A percentile compares a stretch with the other conserved stretches of the same genome.
Conservation (phyloP, 31 red algal genomes). For the Asparagopsis taxiformis region DNA sequence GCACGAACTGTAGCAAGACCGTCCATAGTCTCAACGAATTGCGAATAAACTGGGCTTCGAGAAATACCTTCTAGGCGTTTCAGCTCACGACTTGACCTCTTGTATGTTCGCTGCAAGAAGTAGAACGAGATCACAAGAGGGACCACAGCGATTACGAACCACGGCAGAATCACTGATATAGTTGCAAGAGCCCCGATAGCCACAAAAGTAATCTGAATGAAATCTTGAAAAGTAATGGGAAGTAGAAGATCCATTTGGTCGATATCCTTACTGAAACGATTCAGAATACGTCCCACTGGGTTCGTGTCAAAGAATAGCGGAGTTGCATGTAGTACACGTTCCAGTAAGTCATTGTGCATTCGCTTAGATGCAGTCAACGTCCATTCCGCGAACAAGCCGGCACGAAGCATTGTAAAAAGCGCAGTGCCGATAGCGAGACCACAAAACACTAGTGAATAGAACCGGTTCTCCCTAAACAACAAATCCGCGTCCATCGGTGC, state of each 20-base stretch:
- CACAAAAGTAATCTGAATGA: conserved; percentile 38
- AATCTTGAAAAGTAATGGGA: conserved; percentile 52
- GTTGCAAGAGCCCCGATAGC: conserved; percentile 36
- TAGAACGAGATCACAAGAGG: conserved; percentile 30
- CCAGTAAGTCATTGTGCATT: conserved; percentile 66
- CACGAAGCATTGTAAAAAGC: conserved; percentile 9
- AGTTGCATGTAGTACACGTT: conserved; percentile 57
- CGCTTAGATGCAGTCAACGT: conserved; percentile 41
- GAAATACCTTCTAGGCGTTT: conserved; percentile 83
- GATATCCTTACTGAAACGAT: conserved; percentile 88
- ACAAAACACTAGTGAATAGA: conserved; percentile 34
- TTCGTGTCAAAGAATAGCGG: conserved; percentile 85
- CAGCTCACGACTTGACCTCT: conserved; percentile 70
- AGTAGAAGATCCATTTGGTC: conserved; percentile 76
- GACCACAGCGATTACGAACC: conserved; percentile 53
- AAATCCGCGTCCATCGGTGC: background rate
- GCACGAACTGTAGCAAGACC: conserved; percentile 81
- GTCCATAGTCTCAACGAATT: conserved; percentile 70
- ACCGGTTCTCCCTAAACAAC: conserved; percentile 19
- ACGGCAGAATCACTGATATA: conserved; percentile 53
- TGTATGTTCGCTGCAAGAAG: conserved; percentile 43
- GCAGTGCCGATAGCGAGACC: conserved; percentile 26
- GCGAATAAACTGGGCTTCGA: conserved; percentile 67
- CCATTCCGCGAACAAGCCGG: conserved; percentile 27
- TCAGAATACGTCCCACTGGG: conserved; percentile 84